Evolutionary conservation across 108 stramenopile genomes (phyloP), one percentile per base, ranked within the genome.

Genomic region (Cyclotella sp.): DNA sequence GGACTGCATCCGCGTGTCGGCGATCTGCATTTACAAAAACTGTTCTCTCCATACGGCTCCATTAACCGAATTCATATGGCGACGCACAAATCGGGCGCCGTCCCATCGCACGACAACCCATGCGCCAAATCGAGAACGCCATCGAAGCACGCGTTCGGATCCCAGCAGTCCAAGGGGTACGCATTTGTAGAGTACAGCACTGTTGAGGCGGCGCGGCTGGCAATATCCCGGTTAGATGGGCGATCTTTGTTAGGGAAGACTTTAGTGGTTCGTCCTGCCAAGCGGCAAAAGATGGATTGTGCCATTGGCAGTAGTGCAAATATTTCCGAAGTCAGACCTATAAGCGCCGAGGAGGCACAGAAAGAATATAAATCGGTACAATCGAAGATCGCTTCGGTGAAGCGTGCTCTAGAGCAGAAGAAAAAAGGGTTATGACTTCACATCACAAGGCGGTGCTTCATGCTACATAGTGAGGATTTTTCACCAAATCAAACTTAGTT

Each of bases 21-120:
- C 22, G 79, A 81, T 51, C 51, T 76, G 15, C 79, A 81, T 63
- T 58, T 81, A 3, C 68, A 63, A 26, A 81, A 81, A 55, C 58
- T 81, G 26, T 81, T 81, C 75, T 75, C 74, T 34, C 79, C 79
- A 26, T 81, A 81, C 39, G 79, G 79, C 34, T 60, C 67, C 42
- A 70, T 81, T 19, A 60, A 52, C 45, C 67, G 79, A 64, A 70
- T 81, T 55, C 63, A 75, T 18, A 64, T 81, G 0, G 79, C 61
- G 39, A 68, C 78, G 18, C 41, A 79, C 43, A 72, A 68, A 43
- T 65, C 71, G 14, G 47, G 47, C 15, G 44, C 22, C 34, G 62
- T 4, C 21, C 15, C 52, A 6, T 52, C 59, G 61, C 63, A 30
- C 7, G 3, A 46, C 44, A 66, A 19, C 30, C 14, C 65, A 30